phyloP scores from a whole-genome alignment of 441 rosid genomes.

The Capsella rubella region DNA sequence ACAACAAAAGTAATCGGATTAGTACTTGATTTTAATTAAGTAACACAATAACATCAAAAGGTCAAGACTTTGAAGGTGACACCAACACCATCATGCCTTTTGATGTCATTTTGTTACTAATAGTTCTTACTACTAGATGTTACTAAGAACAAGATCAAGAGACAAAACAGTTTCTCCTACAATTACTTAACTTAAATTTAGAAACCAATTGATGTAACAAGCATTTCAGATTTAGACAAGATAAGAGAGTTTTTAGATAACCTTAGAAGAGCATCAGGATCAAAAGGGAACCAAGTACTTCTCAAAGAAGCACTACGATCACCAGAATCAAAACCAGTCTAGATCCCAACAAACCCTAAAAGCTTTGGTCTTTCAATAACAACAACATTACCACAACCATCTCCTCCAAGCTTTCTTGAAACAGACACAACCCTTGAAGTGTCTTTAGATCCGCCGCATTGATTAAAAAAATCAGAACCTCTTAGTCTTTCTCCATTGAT shows the following conservation, averaged over 20 bases:
- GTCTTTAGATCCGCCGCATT: slow-evolving; percentile 68
- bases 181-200: neutral
- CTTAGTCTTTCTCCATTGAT: neutral
- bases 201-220: neutral
- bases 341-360: slow-evolving; percentile 79
- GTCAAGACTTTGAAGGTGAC: no score
- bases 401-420: slow-evolving; percentile 49
- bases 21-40: neutral
- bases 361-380: slow-evolving; percentile 62
- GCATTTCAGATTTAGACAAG: neutral
- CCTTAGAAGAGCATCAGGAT: slow-evolving; percentile 69
- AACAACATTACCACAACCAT: slow-evolving; percentile 36
- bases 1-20: no score
- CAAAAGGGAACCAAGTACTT: slow-evolving; percentile 73
- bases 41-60: neutral
- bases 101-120: no score
- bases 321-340: slow-evolving; percentile 63
- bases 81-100: neutral
- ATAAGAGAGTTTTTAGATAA: slow-evolving; percentile 17
- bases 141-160: neutral
- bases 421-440: slow-evolving; percentile 50
- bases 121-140: no score
- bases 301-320: slow-evolving; percentile 64
- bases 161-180: neutral
- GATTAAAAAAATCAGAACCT: slow-evolving; percentile 50